Conservation (phyloP, 2,329 filamentous ascomycete species). For the Podosphaera leucotricha region DNA sequence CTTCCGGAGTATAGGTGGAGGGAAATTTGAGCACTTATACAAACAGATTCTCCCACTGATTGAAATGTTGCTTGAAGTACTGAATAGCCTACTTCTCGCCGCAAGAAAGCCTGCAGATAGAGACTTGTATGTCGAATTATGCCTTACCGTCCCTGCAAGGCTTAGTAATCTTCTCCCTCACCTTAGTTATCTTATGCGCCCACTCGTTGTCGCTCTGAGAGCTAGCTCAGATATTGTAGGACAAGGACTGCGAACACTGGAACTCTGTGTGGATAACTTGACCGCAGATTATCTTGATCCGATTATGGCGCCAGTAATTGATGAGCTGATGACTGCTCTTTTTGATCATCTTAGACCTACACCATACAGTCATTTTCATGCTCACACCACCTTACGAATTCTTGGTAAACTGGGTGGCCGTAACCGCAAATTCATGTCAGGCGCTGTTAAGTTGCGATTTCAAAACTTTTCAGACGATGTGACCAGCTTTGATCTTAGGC, state of each 20-base stretch:
- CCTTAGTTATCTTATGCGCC: conserved; percentile 88
- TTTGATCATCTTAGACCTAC: conserved; percentile 89
- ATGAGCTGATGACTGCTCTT: conserved; percentile 91
- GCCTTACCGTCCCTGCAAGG: conserved; percentile 80
- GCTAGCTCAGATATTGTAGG: conserved; percentile 85
- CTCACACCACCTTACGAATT: conserved; percentile 93
- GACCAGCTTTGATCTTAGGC: conserved; percentile 65
- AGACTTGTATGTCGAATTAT: conserved; percentile 92
- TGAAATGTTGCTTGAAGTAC: conserved; percentile 91
- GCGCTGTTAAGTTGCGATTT: conserved; percentile 63
- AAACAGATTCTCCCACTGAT: conserved; percentile 91
- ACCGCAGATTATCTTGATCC: conserved; percentile 95
- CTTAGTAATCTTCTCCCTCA: conserved; percentile 89
- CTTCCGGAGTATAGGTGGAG: conserved; percentile 90
- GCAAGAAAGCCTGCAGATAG: conserved; percentile 76
- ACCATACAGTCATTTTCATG: conserved; percentile 91
- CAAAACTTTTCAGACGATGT: conserved; percentile 70
- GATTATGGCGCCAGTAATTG: conserved; percentile 97
- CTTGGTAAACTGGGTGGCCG: conserved; percentile 87
- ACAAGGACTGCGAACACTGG: conserved; percentile 76
- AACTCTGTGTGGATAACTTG: conserved; percentile 93
- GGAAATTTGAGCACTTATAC: conserved; percentile 91
- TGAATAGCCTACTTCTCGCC: conserved; percentile 82
- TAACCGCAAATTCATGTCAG: conserved; percentile 86
- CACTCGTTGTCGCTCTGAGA: conserved; percentile 80